A percentile compares a stretch with the other conserved stretches of the same genome.
Evolutionary conservation across 345 rosid species (phyloP).

Genomic region (Conringia planisiliqua): DNA sequence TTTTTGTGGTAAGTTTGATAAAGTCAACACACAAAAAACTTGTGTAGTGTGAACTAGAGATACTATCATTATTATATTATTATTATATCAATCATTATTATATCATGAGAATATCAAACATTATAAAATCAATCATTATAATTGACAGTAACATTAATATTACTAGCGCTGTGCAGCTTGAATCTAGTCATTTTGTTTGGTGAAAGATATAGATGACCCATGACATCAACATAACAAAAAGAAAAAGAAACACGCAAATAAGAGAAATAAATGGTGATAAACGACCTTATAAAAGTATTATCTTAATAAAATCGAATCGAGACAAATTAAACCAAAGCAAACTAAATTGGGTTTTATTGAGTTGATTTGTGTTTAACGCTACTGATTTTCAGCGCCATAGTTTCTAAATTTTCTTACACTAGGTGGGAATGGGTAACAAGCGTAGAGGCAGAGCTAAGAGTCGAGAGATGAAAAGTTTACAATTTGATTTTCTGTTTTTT

Average conservation of each 20-base stretch:
- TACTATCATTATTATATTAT: background rate
- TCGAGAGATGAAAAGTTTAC: too few relatives aligned
- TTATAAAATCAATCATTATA: too few relatives aligned
- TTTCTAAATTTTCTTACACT: background rate
- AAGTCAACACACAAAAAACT: background rate
- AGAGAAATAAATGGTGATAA: background rate
- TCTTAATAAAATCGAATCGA: background rate
- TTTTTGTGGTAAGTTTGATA: background rate
- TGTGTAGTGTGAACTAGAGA: background rate
- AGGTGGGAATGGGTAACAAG: background rate
- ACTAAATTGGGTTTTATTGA: background rate
- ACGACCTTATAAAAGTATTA: background rate
- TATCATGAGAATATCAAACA: too few relatives aligned
- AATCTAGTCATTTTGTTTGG: constrained; percentile 1
- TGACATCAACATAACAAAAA: background rate
- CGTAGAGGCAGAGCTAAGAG: background rate
- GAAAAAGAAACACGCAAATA: background rate
- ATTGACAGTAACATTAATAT: background rate
- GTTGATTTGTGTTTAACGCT: background rate
- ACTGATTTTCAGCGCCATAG: background rate
- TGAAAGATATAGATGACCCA: background rate
- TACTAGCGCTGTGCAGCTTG: background rate
- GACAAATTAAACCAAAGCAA: background rate
- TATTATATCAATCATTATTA: too few relatives aligned
- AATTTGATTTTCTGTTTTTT: background rate